Base-by-base conservation (phyloP, 2,329 filamentous ascomycete genomes). In the Pyrenochaeta sp. region DNA sequence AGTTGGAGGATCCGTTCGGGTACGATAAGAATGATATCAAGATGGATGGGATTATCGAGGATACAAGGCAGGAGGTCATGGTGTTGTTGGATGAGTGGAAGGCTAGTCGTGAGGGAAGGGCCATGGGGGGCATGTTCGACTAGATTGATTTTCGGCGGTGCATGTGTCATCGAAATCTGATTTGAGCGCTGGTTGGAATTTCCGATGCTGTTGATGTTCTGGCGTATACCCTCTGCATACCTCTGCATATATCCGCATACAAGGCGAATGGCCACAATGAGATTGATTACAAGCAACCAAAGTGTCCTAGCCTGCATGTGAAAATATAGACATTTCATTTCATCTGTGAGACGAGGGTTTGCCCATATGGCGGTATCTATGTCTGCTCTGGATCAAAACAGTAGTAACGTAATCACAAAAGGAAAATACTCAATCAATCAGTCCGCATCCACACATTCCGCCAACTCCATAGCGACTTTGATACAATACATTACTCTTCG, bases 21-120 rank as follows among this genome's bases (percentile, higher is more conserved):
- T 83, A 83, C 42, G 83, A 85, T 52, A 77, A 79, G 58, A 85
- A 85, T 43, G 83, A 86, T 60, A 86, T 87, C 67, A 85, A 85
- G 60, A 84, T 86, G 77, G 83, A 86, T 63, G 82, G 81, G 3
- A 81, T 86, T 35, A 80, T 82, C 3, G 82, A 84, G 52, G 84
- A 87, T 60, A 73, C 81, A 29, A 71, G 81, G 46, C 74, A 74
- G 26, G 83, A 86, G 66, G 76, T 83, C 13, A 76, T 77, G 50
- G 82, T 83, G 6, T 65, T 85, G 55, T 58, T 86, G 17, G 74
- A 77, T 10, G 82, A 84, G 62, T 86, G 83, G 83, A 75, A 74
- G 55, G 69, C 50, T 22, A 64, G 62, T 32, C 61, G 60, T 15
- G 67, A 63, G 15, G 64, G 61, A 2, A 55, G 52, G 45, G 53